phyloP scores from a whole-genome alignment of 805 yeast genomes.

The Pichia exigua region DNA sequence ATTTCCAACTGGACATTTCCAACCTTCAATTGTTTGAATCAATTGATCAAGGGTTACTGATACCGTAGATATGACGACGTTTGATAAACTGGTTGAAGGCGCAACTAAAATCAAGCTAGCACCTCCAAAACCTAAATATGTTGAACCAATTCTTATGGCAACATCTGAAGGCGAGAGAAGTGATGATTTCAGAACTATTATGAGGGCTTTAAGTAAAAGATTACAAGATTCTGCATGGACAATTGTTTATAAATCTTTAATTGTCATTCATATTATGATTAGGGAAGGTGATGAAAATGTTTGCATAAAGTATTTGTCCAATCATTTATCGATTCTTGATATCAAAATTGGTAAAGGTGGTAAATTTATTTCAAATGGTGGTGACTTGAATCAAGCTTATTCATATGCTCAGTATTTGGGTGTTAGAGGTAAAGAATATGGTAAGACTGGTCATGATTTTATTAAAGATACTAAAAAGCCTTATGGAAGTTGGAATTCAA shows the following conservation, averaged over 20 bases:
- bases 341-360: conserved; percentile 28
- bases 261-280: conserved; percentile 83
- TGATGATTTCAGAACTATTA: conserved; percentile 59
- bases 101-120: conserved; percentile 77
- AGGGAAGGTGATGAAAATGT: conserved; percentile 82
- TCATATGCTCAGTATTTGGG: conserved; percentile 68
- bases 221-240: conserved; percentile 85
- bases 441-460: conserved; percentile 60
- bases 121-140: conserved; percentile 95
- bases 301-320: conserved; percentile 61
- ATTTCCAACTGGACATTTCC: background rate
- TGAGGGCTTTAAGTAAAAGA: conserved; percentile 54
- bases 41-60: background rate
- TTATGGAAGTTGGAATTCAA: conserved; percentile 28
- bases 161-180: conserved; percentile 42
- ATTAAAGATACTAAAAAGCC: conserved; percentile 54
- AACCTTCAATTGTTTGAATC: background rate
- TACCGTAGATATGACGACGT: conserved; percentile 44
- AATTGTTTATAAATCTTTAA: conserved; percentile 74
- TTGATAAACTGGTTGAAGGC: conserved; percentile 70
- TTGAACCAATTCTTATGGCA: conserved; percentile 81
- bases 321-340: conserved; percentile 52
- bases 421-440: conserved; percentile 62
- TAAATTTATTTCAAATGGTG: conserved; percentile 29
- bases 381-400: conserved; percentile 48